A percentile compares a stretch with the other conserved stretches of the same genome.
Conservation (phyloP, 768 basidiomycete species). For the Pulveroboletus ravenelii region DNA sequence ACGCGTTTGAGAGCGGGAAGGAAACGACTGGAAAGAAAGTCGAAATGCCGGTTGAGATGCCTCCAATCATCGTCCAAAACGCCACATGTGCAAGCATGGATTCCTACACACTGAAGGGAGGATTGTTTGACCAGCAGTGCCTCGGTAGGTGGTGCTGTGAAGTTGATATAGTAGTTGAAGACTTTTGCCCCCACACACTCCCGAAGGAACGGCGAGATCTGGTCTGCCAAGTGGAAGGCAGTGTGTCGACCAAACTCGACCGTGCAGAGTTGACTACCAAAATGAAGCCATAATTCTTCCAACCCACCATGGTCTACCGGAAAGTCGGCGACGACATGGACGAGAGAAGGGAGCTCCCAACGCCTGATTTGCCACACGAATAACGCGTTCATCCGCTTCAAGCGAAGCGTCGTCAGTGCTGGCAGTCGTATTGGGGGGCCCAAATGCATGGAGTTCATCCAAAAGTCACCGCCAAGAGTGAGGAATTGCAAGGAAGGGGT, state of each 20-base stretch:
- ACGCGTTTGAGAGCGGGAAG: conserved; percentile 47
- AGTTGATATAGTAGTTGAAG: conserved; percentile 55
- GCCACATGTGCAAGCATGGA: conserved; percentile 47
- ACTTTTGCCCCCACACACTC: conserved; percentile 42
- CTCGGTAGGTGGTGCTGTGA: conserved; percentile 32
- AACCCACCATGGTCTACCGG: conserved; percentile 36
- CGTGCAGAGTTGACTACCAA: conserved; percentile 46
- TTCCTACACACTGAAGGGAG: conserved; percentile 42
- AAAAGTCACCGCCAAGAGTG: conserved; percentile 45
- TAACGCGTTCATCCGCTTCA: conserved; percentile 45
- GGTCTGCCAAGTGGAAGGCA: conserved; percentile 48
- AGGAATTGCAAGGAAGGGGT: conserved; percentile 58
- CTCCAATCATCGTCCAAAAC: conserved; percentile 35
- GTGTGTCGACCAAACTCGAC: conserved; percentile 58
- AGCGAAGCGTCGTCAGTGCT: conserved; percentile 48
- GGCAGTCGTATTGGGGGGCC: conserved; percentile 36
- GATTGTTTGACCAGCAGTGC: conserved; percentile 20
- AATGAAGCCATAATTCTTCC: conserved; percentile 44
- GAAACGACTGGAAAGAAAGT: conserved; percentile 34
- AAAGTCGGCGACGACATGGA: conserved; percentile 48
- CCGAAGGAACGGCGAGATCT: conserved; percentile 43
- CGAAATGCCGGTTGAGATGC: conserved; percentile 40
- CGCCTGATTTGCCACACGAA: conserved; percentile 44
- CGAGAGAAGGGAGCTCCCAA: conserved; percentile 54
- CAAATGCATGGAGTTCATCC: conserved; percentile 22